Evolutionary conservation across 345 rosid genomes (phyloP), one percentile per base, ranked within the genome.

Genomic region (Murraya paniculata): DNA sequence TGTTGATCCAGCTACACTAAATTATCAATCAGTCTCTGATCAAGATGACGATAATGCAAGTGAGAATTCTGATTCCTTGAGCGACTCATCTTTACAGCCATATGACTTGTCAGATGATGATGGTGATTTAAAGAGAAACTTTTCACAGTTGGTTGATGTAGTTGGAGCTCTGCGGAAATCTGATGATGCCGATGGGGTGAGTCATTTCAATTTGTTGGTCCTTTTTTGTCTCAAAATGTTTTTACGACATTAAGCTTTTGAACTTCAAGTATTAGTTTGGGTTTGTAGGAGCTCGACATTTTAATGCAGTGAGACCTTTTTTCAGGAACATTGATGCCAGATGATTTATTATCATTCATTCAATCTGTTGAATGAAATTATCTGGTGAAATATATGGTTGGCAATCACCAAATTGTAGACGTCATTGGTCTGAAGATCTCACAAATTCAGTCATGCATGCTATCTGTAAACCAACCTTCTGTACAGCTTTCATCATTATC

Each of bases 171-270:
- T 96, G 75, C 85, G 93, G 84, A 96, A 96, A 88, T 80, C 91
- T 75, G 93, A 96, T 83, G 97, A 94, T 87, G 91, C 89, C 79
- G 93, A 91, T 66, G 98, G 98, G 90, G 99, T 96, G 82, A 80
- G 95, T 91, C 65, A 64, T 65, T 79, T 56, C 31, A 64, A 68
- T 78, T 79, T 74, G 55, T 66, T 68, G 18, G 45, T 79, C 33
- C 45, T 59, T 71, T 45, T 33, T 67, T 68, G 75, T 82, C 65
- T 56, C 79, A 22, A 36, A 71, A 72, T 48, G 19, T 57, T 73
- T 30, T 57, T 35, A 24, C 69, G 74, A 38, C 31, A 13, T 8
- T 33, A 65, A 53, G 19, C 14, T 56, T 30, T 22, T 27, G 45
- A 33, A 33, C n/a, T 8, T 64, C 41, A 36, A n/a, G 6, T 68